Conservation (phyloP, 805 yeast species). For the Yueomyces sp. region DNA sequence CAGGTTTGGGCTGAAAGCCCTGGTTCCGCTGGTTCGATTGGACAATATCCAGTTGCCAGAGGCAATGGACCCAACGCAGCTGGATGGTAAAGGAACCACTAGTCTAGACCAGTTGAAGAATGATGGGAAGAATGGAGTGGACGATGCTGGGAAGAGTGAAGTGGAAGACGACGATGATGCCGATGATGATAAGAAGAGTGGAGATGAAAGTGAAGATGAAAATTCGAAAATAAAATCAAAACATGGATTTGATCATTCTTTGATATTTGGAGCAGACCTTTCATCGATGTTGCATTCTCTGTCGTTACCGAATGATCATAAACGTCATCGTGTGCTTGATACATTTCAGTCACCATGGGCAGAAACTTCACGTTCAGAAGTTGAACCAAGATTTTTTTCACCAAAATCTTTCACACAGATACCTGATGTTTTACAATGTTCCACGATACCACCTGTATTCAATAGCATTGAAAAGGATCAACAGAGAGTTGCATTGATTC, state of each 20-base stretch:
- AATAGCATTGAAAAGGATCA: slow-evolving; percentile 24
- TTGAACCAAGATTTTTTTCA: slow-evolving; percentile 65
- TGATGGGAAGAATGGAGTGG: not conserved
- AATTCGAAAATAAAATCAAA: not conserved
- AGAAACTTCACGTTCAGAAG: slow-evolving; percentile 80
- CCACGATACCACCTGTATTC: slow-evolving; percentile 20
- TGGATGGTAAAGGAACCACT: not conserved
- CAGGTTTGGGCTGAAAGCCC: slow-evolving; percentile 21
- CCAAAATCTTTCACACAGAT: slow-evolving; percentile 42
- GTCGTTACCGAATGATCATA: slow-evolving; percentile 17
- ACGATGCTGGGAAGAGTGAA: not conserved
- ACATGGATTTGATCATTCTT: slow-evolving; percentile 17
- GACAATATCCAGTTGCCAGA: slow-evolving; percentile 11
- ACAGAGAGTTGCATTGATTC: slow-evolving; percentile 46
- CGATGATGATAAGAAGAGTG: not conserved
- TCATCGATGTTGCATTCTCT: slow-evolving; percentile 23
- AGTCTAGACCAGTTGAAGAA: not conserved
- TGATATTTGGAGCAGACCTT: slow-evolving; percentile 24
- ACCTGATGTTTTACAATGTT: slow-evolving; percentile 20
- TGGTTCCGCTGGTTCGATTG: slow-evolving; percentile 20
- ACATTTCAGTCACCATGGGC: slow-evolving; percentile 90
- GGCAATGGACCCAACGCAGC: slow-evolving; percentile 2
- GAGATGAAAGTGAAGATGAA: not conserved
- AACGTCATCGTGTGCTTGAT: slow-evolving; percentile 21
- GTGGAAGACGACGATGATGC: not conserved